phyloP scores from a whole-genome alignment of 2,329 filamentous ascomycete species.

The Ophiostoma australiae region DNA sequence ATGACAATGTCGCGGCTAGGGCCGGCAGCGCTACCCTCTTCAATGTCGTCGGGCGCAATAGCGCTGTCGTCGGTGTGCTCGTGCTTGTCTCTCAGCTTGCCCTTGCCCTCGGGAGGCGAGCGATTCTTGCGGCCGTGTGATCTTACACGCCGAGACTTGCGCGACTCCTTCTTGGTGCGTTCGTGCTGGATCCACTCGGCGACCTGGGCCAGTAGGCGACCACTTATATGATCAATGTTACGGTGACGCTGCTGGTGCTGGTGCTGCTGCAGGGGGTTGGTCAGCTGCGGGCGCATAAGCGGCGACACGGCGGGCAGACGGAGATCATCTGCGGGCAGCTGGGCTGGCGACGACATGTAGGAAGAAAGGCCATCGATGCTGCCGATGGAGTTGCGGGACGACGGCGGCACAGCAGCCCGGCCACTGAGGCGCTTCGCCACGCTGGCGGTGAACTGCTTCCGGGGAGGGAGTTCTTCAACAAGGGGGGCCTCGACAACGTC shows the following conservation, averaged over 20 bases:
- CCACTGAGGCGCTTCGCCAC: conserved; percentile 44
- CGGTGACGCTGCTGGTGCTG: conserved; percentile 39
- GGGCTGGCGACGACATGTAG: conserved; percentile 29
- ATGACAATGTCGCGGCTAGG: neutral
- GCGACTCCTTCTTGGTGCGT: conserved; percentile 58
- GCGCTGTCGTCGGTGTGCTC: neutral
- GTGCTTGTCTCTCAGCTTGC: conserved; percentile 35
- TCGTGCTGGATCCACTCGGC: conserved; percentile 80
- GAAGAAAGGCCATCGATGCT: conserved; percentile 35
- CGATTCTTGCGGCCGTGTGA: conserved; percentile 37
- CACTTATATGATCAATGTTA: conserved; percentile 38
- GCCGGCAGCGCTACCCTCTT: neutral
- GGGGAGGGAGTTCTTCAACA: conserved; percentile 37
- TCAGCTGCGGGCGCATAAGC: conserved; percentile 21
- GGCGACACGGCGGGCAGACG: conserved; percentile 20
- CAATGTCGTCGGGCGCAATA: neutral
- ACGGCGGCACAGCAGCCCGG: conserved; percentile 35
- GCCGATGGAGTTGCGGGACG: conserved; percentile 43
- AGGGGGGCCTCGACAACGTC: conserved; percentile 26
- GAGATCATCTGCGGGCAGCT: conserved; percentile 31
- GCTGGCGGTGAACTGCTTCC: conserved; percentile 44
- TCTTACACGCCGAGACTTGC: conserved; percentile 44
- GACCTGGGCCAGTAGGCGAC: conserved; percentile 67
- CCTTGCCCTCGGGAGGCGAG: conserved; percentile 17
- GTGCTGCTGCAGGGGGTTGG: conserved; percentile 32